Evolutionary conservation across 148 eudicot species (phyloP).

Genomic region (Vaccinium vitisidaea): DNA sequence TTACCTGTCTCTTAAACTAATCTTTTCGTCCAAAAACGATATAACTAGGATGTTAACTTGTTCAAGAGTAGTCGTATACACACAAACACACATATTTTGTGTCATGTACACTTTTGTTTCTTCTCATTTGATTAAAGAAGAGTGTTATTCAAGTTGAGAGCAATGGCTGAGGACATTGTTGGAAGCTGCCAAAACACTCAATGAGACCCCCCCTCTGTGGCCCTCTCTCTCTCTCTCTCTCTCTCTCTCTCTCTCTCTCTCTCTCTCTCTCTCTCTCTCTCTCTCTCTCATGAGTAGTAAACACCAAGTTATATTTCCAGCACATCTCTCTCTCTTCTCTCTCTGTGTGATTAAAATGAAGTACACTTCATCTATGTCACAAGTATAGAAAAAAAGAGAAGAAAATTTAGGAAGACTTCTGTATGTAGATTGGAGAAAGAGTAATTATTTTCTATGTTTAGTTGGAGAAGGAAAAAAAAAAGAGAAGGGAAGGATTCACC

Average conservation of each 20-base stretch:
- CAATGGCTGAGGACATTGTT: constrained; percentile 8
- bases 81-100: background rate
- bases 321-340: constrained; percentile 1
- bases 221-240: background rate
- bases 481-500: background rate
- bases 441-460: background rate
- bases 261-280: no score
- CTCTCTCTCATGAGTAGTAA: constrained; percentile 10
- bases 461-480: background rate
- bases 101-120: background rate
- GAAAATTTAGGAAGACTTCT: constrained; percentile 10
- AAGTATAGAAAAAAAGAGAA: constrained; percentile 6
- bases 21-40: background rate
- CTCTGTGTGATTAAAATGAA: background rate
- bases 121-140: background rate
- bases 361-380: constrained; percentile 9
- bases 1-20: background rate
- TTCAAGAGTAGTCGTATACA: background rate
- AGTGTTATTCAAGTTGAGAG: constrained; percentile 18
- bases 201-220: background rate
- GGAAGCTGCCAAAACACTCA: constrained; percentile 27
- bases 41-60: constrained; percentile 11
- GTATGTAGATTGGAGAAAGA: background rate
- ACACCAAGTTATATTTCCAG: constrained; percentile 17
- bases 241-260: no score